Percentiles rank a stretch among this genome's conserved stretches.
These are phyloP conservation scores for Aureobasidium namibiae DNA, from an alignment of 2,329 filamentous ascomycete genomes.

Conservation along the genomic window DNA sequence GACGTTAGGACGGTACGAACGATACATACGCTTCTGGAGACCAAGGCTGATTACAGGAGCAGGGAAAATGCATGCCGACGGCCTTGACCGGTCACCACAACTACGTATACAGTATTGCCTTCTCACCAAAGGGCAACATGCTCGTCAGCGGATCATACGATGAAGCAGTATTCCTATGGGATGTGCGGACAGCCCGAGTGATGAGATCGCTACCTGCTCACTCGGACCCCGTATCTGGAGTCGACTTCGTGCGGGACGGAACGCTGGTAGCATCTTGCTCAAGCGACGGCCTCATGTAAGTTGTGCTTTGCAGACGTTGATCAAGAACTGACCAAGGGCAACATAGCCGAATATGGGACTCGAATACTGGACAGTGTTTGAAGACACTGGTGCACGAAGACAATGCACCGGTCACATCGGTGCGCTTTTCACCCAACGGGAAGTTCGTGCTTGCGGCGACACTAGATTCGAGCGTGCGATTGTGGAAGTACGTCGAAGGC, in stretches of 20 bases:
- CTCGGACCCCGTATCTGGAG: constrained; percentile 86
- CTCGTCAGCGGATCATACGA: constrained; percentile 93
- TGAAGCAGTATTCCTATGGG: constrained; percentile 95
- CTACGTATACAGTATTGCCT: constrained; percentile 88
- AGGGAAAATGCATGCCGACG: constrained; percentile 49
- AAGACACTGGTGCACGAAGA: constrained; percentile 94
- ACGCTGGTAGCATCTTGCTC: constrained; percentile 88
- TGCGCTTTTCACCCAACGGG: constrained; percentile 90
- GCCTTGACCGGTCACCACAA: constrained; percentile 83
- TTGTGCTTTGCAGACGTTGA: constrained; percentile 15
- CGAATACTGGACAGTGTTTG: constrained; percentile 86
- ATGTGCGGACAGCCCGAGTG: constrained; percentile 75
- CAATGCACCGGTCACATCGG: constrained; percentile 79
- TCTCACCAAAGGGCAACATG: constrained; percentile 97
- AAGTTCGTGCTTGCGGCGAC: constrained; percentile 88
- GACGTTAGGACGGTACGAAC: constrained; percentile 51
- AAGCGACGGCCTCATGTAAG: constrained; percentile 78
- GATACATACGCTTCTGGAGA: not conserved
- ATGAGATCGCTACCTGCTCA: constrained; percentile 92
- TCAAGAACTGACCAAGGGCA: not conserved
- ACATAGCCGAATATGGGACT: constrained; percentile 81
- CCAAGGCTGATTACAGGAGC: not conserved
- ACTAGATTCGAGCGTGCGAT: constrained; percentile 76
- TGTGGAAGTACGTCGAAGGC: constrained; percentile 93
- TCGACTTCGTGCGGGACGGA: constrained; percentile 88